These are phyloP conservation scores for Echinosophora koreensis DNA, from an alignment of 306 rosid genomes.

Conservation along the genomic window DNA sequence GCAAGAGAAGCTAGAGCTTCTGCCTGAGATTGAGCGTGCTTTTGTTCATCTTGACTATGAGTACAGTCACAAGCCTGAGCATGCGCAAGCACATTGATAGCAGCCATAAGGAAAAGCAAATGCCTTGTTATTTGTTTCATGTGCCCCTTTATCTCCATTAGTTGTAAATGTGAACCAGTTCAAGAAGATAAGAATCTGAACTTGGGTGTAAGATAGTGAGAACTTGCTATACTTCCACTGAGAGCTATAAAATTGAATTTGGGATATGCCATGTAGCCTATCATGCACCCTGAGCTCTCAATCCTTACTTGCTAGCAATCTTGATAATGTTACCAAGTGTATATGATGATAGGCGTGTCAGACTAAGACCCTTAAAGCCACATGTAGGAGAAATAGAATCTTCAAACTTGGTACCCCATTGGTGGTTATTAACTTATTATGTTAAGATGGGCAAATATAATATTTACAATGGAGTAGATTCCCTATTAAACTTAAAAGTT, in stretches of 20 bases:
- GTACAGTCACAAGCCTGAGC: constrained; percentile 96
- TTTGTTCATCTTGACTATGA: constrained; percentile 97
- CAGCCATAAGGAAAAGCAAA: constrained; percentile 9
- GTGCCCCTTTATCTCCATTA: background rate
- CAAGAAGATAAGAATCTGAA: constrained; percentile 35
- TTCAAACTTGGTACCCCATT: background rate
- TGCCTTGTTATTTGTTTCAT: constrained; percentile 1
- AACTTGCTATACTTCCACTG: constrained; percentile 10
- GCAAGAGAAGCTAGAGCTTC: constrained; percentile 88
- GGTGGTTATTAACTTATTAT: constrained; percentile 14
- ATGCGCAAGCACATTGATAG: constrained; percentile 73
- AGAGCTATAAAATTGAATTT: constrained; percentile 27
- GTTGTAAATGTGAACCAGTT: constrained; percentile 39
- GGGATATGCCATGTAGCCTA: constrained; percentile 28
- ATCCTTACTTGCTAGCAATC: background rate
- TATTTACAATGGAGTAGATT: background rate
- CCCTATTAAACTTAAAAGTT: background rate
- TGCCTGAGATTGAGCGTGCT: constrained; percentile 95
- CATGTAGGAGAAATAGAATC: background rate
- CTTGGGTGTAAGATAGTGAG: constrained; percentile 21
- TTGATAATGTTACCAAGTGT: background rate
- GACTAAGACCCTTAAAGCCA: background rate
- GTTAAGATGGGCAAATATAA: background rate
- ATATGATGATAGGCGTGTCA: background rate
- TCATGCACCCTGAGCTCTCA: background rate